Base-by-base conservation (phyloP, 345 rosid species). In the Eucalyptus pauciflora region DNA sequence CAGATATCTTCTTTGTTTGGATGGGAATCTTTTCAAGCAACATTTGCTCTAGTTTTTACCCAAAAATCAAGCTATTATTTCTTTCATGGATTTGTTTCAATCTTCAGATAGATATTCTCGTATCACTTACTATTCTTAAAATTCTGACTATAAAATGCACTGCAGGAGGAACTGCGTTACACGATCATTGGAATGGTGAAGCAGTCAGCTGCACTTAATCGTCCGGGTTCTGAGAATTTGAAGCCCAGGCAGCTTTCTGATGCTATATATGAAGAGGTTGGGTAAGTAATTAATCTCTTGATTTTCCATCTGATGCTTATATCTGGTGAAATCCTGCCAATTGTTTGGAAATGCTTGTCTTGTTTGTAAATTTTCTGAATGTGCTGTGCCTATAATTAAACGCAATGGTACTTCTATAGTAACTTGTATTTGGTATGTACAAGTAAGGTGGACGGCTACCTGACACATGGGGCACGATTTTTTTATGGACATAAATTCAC, bases 161-260 rank as follows among this genome's bases (percentile, higher is more conserved):
- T 80, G 41, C 87, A 97, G 99, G 98, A 96, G 92, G 95, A 96
- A 76, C 91, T 97, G 92, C 95, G 98, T 81, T 92, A 91, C 92
- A 94, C 87, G 88, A 91, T 97, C 89, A 91, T 95, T 13, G 94
- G 94, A 49, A 86, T 92, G 49, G 97, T 97, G 90, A 96, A 93
- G 94, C 96, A 95, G 91, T 95, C 99, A 67, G 90, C 93, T 37
- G 97, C 95, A 7, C 92, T 96, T 45, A 90, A 86, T 88, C 88
- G 88, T 41, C 69, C 88, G 0, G 95, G 95, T 87, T 94, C 96
- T 91, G 98, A 92, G 88, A 94, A 88, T 88, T 91, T 97, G 99
- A 96, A 94, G 91, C 95, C 95, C 50, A 95, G 99, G 85, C 99
- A 97, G 90, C 96, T 97, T 90, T 96, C 96, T 87, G 99, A 97